These are phyloP conservation scores for Microbotryum violaceum DNA, from an alignment of 1,284 basidiomycete genomes.

Conservation along the genomic window DNA sequence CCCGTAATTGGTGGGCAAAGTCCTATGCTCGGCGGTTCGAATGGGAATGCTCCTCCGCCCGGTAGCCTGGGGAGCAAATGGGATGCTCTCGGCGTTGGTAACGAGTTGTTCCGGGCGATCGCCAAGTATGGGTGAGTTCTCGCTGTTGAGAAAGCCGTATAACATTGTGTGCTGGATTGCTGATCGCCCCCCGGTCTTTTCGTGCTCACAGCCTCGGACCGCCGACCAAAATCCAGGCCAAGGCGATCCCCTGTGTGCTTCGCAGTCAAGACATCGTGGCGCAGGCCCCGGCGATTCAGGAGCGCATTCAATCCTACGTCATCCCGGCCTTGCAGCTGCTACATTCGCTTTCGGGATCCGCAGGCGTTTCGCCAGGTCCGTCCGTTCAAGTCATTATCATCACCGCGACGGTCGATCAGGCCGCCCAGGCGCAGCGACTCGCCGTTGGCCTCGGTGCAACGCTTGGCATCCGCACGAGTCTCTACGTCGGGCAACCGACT, in stretches of 20 bases:
- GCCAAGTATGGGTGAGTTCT: constrained; percentile 78
- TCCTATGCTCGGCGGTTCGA: constrained; percentile 4
- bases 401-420: constrained; percentile 96
- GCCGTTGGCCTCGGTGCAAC: constrained; percentile 86
- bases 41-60: constrained; percentile 35
- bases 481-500: constrained; percentile 59
- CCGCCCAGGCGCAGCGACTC: constrained; percentile 95
- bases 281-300: constrained; percentile 95
- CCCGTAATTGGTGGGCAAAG: background rate
- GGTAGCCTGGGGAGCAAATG: constrained; percentile 90
- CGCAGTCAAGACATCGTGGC: constrained; percentile 93
- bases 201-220: constrained; percentile 65
- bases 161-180: constrained; percentile 7
- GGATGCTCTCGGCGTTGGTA: constrained; percentile 81
- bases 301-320: constrained; percentile 86
- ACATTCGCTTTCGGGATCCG: constrained; percentile 11
- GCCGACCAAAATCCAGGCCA: constrained; percentile 96
- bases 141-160: constrained; percentile 19
- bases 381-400: constrained; percentile 78
- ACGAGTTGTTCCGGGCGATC: constrained; percentile 79
- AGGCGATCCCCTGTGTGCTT: constrained; percentile 88
- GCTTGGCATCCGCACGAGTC: constrained; percentile 76
- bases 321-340: constrained; percentile 64
- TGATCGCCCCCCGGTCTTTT: background rate
- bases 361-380: constrained; percentile 10